Evolutionary conservation across 164 flowering plant species (phyloP).

Genomic region (Chimonanthus salicifolius): DNA sequence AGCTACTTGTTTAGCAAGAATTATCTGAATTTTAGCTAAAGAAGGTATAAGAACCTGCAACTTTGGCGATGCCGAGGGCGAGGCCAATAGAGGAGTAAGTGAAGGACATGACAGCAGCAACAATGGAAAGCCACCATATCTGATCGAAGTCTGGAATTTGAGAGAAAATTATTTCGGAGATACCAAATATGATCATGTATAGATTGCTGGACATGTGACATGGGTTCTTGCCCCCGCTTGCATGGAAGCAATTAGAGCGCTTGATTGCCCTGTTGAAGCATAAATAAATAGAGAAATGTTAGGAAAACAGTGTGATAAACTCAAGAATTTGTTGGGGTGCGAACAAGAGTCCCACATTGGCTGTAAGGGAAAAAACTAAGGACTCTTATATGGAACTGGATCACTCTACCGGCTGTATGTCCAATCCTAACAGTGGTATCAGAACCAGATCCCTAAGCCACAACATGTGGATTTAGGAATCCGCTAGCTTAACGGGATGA

Average conservation of each 20-base stretch:
- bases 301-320: not conserved
- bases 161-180: constrained; percentile 48
- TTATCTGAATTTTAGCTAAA: not conserved
- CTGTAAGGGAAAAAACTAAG: too few relatives aligned
- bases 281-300: too few relatives aligned
- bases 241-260: constrained; percentile 59
- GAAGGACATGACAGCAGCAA: constrained; percentile 83
- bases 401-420: too few relatives aligned
- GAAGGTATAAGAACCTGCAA: constrained; percentile 29
- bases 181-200: constrained; percentile 67
- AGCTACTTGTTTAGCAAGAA: not conserved
- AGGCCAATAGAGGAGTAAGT: constrained; percentile 64
- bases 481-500: too few relatives aligned
- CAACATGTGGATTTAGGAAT: too few relatives aligned
- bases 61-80: constrained; percentile 58
- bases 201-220: constrained; percentile 15
- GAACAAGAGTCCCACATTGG: not conserved
- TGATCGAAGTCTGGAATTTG: constrained; percentile 80
- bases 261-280: constrained; percentile 53
- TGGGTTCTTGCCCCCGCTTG: constrained; percentile 23
- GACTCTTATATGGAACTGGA: too few relatives aligned
- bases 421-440: too few relatives aligned
- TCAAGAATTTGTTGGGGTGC: not conserved
- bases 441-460: too few relatives aligned
- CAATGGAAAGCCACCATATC: constrained; percentile 78